Base-by-base conservation (phyloP, 140 eudicot genomes). In the Senecio squalidus region DNA sequence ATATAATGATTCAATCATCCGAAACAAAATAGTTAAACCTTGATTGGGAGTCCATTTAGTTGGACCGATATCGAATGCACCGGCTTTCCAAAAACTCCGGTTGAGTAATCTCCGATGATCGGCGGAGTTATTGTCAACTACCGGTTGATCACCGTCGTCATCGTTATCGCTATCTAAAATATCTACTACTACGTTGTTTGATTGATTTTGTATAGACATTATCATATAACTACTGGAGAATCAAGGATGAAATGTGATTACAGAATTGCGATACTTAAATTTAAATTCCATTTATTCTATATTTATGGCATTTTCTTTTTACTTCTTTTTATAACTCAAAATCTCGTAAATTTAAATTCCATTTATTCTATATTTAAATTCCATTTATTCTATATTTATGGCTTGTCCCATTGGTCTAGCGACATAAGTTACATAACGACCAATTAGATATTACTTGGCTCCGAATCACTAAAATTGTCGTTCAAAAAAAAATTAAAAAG, bases 81-180 rank as follows among this genome's bases (percentile, higher is more conserved):
- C 97, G 11, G 97, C 97, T 73, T 78, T 83, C 97, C 97, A 86
- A 77, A 90, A 90, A 30, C 76, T 63, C 45, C 76, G 65, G 15
- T 45, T 71, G 27, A 54, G 66, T 44, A 71, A 41, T n/a, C 22
- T 45, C 54, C 70, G 76, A 20, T 71, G 66, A 46, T 55, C 60
- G 33, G 30, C 60, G 9, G 15, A 30, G 33, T 24, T 44, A 44
- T 71, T 63, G 27, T 71, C 65, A 55, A 71, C 71, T 25, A 44
- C 53, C n/a, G 71, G 71, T 33, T 29, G 66, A 63, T 26, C 39
- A 41, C 40, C 59, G 34, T 10, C 59, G 53, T 8, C 76, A 23
- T 71, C 76, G n/a, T 71, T 71, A n/a, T 71, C 76, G 29, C 76
- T 63, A 3, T 63, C 76, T 2, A 28, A 10, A 41, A 70, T 56